Conservation (phyloP, 2,329 filamentous ascomycete species). For the Dothistroma pini region DNA sequence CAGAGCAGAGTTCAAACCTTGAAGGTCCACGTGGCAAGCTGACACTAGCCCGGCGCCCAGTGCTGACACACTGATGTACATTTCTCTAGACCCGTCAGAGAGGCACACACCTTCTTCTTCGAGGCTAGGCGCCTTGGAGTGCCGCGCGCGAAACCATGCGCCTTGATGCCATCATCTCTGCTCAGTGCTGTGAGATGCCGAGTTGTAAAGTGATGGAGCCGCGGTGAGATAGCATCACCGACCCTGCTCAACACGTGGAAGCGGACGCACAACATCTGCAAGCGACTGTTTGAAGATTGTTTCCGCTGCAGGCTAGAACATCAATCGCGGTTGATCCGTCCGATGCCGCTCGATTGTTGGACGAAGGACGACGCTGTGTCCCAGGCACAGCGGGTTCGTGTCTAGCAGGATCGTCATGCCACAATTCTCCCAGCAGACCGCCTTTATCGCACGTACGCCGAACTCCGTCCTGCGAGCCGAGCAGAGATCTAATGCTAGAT, state of each 20-base stretch:
- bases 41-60: not conserved
- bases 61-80: not conserved
- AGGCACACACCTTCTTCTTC: not conserved
- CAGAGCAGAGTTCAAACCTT: not conserved
- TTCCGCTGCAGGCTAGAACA: not conserved
- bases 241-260: not conserved
- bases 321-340: not conserved
- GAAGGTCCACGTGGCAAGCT: not conserved
- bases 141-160: not conserved
- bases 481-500: not conserved
- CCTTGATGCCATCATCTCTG: not conserved
- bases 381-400: not conserved
- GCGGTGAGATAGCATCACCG: not conserved
- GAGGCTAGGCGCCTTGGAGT: not conserved
- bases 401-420: not conserved
- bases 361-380: not conserved
- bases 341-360: not conserved
- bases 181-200: constrained; percentile 2
- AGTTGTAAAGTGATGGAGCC: not conserved
- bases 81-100: not conserved
- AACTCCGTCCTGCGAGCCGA: not conserved
- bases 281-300: not conserved
- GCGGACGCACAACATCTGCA: not conserved
- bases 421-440: not conserved
- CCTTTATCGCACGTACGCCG: not conserved